These are phyloP conservation scores for Ceratobasidium sp. DNA, from an alignment of 1,284 basidiomycete genomes.

Conservation along the genomic window DNA sequence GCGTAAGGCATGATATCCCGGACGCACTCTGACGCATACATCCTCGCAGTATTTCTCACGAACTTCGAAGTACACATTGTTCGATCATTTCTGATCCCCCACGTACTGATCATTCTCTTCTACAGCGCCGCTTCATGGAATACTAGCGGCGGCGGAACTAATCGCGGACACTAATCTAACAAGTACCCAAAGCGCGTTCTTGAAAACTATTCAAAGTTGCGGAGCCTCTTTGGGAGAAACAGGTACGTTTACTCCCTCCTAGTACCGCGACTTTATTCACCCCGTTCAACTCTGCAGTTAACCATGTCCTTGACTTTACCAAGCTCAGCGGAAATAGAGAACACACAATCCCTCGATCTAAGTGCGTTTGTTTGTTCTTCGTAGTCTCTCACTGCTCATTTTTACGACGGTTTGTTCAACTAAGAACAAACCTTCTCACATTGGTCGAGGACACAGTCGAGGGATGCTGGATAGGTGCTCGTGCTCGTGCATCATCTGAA, in stretches of 20 bases:
- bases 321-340: slow-evolving; percentile 90
- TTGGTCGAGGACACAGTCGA: slow-evolving; percentile 96
- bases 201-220: slow-evolving; percentile 88
- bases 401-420: background rate
- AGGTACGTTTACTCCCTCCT: background rate
- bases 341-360: slow-evolving; percentile 71
- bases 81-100: background rate
- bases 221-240: slow-evolving; percentile 84
- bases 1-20: slow-evolving; percentile 44
- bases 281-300: slow-evolving; percentile 65
- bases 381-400: background rate
- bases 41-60: slow-evolving; percentile 83
- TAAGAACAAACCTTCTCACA: slow-evolving; percentile 85
- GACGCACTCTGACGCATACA: slow-evolving; percentile 43
- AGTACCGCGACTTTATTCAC: slow-evolving; percentile 44
- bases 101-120: background rate
- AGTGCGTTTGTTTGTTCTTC: slow-evolving; percentile 52
- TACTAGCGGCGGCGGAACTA: slow-evolving; percentile 89
- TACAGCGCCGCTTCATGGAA: slow-evolving; percentile 83
- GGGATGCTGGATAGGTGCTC: slow-evolving; percentile 93
- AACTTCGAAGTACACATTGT: slow-evolving; percentile 60
- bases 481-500: slow-evolving; percentile 79
- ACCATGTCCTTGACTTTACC: slow-evolving; percentile 96
- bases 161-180: slow-evolving; percentile 82
- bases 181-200: slow-evolving; percentile 82